Percentiles rank a stretch among this genome's conserved stretches.
Conservation (phyloP, 805 yeast genomes). For the Zygosaccharomyces bailii region DNA sequence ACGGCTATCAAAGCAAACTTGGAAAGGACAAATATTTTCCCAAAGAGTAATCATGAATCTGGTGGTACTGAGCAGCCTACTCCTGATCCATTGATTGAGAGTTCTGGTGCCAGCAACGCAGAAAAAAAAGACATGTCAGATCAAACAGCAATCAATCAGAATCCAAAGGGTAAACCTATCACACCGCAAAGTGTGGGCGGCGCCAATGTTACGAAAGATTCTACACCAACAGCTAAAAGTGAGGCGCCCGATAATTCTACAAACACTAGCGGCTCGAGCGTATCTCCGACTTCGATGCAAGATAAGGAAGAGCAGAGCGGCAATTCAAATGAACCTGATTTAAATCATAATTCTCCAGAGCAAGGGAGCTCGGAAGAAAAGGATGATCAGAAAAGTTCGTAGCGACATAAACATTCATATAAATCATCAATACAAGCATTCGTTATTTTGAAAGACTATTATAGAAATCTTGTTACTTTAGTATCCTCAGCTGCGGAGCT, state of each 20-base stretch:
- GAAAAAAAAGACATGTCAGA: background rate
- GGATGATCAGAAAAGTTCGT: conserved; percentile 10
- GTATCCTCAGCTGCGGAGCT: conserved; percentile 39
- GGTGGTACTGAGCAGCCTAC: background rate
- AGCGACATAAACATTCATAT: background rate
- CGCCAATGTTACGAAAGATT: conserved; percentile 8
- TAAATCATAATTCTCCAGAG: conserved; percentile 2
- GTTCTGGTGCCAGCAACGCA: background rate
- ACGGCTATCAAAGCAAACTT: background rate
- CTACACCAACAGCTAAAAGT: conserved; percentile 7
- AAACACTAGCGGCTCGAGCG: conserved; percentile 3
- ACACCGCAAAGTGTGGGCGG: conserved; percentile 19
- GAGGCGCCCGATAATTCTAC: conserved; percentile 2
- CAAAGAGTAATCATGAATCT: background rate
- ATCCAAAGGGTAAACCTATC: conserved; percentile 15
- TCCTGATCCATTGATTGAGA: background rate
- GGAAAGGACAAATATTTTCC: background rate
- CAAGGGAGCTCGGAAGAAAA: conserved; percentile 1
- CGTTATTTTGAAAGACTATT: conserved; percentile 7
- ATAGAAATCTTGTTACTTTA: conserved; percentile 38
- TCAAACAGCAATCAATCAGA: background rate
- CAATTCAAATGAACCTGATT: background rate
- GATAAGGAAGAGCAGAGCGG: conserved; percentile 5
- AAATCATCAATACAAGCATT: background rate
- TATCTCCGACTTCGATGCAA: conserved; percentile 12